These are phyloP conservation scores for Fagopyrum homotropicum DNA, from an alignment of 148 eudicot genomes.

Conservation along the genomic window DNA sequence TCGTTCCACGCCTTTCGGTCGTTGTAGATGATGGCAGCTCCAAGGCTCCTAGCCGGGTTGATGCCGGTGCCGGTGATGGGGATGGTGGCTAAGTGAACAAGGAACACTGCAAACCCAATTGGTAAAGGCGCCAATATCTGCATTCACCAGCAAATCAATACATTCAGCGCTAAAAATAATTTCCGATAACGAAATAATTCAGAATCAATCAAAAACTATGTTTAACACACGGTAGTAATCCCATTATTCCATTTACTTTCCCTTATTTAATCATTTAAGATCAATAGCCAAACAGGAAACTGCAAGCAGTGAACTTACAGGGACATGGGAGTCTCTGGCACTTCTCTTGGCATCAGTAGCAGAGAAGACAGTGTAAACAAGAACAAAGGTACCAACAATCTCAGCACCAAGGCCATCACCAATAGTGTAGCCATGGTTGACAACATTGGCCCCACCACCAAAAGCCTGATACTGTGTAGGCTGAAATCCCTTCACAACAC, in stretches of 20 bases:
- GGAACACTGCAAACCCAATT: constrained; percentile 63
- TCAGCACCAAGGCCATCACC: constrained; percentile 91
- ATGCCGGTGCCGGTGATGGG: constrained; percentile 74
- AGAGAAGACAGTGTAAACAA: constrained; percentile 90
- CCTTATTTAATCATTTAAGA: neutral
- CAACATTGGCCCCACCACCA: constrained; percentile 72
- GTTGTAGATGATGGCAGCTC: constrained; percentile 69
- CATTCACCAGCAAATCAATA: constrained; percentile 1
- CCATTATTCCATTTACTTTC: no score
- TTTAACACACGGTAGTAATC: no score
- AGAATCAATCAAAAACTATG: no score
- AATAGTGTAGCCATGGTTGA: constrained; percentile 71
- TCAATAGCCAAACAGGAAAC: neutral
- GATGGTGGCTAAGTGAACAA: constrained; percentile 69
- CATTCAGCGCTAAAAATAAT: no score
- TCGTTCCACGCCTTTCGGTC: constrained; percentile 49
- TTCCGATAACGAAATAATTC: no score
- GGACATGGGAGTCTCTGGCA: constrained; percentile 87
- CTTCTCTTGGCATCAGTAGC: constrained; percentile 92
- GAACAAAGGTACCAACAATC: constrained; percentile 82
- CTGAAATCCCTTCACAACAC: constrained; percentile 73
- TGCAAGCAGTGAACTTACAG: constrained; percentile 38
- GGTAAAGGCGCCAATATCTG: constrained; percentile 82
- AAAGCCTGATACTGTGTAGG: constrained; percentile 19
- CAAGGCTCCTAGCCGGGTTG: constrained; percentile 72